phyloP scores from a whole-genome alignment of 139 green algal species.

The Asterochloris sp. region DNA sequence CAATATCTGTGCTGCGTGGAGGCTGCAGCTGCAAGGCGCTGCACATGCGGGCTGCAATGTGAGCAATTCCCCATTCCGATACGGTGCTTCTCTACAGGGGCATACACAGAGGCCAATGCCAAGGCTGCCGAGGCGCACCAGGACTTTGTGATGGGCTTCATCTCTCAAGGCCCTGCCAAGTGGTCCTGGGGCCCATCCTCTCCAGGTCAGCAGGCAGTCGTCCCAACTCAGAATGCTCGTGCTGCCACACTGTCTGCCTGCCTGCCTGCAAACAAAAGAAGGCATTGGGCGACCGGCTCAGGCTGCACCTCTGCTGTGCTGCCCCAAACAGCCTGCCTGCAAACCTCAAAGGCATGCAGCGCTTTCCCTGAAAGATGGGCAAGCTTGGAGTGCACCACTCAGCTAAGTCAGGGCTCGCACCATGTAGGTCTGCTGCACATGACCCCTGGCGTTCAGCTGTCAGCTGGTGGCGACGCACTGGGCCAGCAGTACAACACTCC shows the following conservation, averaged over 20 bases:
- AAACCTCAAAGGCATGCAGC: background rate
- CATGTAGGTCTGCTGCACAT: slow-evolving; percentile 90
- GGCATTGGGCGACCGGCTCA: background rate
- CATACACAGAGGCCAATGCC: slow-evolving; percentile 86
- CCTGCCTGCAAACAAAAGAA: background rate
- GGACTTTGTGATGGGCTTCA: slow-evolving; percentile 99
- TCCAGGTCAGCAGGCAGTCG: slow-evolving; percentile 34
- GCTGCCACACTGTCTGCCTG: background rate
- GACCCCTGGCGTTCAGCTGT: slow-evolving; percentile 96
- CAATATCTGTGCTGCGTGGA: background rate
- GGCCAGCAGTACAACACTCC: slow-evolving; percentile 99
- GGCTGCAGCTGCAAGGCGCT: background rate
- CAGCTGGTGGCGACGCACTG: slow-evolving; percentile 82
- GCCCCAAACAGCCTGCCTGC: background rate
- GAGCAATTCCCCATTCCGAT: too few relatives aligned
- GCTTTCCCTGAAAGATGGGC: background rate
- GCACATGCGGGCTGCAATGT: background rate
- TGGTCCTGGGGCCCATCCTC: slow-evolving; percentile 63
- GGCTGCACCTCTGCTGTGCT: background rate
- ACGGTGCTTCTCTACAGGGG: slow-evolving; percentile 8
- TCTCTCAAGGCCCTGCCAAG: slow-evolving; percentile 78
- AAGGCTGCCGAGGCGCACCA: slow-evolving; percentile 67
- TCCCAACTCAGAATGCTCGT: background rate
- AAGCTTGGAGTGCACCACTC: background rate
- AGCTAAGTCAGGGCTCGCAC: background rate